These are phyloP conservation scores for Fraxinus americana DNA, from an alignment of 257 asterid species.

Conservation along the genomic window DNA sequence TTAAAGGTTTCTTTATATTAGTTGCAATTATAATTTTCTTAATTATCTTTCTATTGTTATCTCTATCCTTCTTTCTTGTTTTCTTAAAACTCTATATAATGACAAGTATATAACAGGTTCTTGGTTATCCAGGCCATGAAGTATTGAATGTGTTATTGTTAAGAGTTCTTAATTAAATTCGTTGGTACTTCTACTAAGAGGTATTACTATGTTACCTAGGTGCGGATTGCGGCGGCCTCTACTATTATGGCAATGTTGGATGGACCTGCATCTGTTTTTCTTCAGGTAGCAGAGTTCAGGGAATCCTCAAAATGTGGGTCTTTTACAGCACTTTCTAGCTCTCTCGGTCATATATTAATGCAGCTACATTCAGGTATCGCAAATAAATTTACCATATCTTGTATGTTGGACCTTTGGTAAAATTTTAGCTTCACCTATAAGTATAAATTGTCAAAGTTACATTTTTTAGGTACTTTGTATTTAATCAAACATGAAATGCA, in stretches of 20 bases:
- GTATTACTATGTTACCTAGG: conserved; percentile 51
- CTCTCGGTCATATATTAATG: conserved; percentile 93
- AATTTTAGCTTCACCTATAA: conserved; percentile 19
- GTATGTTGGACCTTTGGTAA: not conserved
- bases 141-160: conserved; percentile 10
- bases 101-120: not conserved
- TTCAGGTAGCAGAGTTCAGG: conserved; percentile 87
- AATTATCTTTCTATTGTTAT: conserved; percentile 12
- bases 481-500: conserved; percentile 70
- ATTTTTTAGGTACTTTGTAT: conserved; percentile 63
- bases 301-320: conserved; percentile 74
- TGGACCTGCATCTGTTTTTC: conserved; percentile 82
- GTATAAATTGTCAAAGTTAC: conserved; percentile 9
- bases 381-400: conserved; percentile 17
- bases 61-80: conserved; percentile 15
- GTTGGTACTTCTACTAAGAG: conserved; percentile 8
- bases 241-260: conserved; percentile 81
- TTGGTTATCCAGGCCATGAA: conserved; percentile 21
- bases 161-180: conserved; percentile 12
- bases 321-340: conserved; percentile 86
- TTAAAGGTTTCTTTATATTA: conserved; percentile 56
- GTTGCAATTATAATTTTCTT: conserved; percentile 17
- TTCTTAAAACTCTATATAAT: conserved; percentile 13
- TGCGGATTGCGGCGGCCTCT: conserved; percentile 79
- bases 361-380: conserved; percentile 85